Evolutionary conservation across 257 asterid genomes (phyloP), one percentile per base, ranked within the genome.

Genomic region (Solanum peruvianum): DNA sequence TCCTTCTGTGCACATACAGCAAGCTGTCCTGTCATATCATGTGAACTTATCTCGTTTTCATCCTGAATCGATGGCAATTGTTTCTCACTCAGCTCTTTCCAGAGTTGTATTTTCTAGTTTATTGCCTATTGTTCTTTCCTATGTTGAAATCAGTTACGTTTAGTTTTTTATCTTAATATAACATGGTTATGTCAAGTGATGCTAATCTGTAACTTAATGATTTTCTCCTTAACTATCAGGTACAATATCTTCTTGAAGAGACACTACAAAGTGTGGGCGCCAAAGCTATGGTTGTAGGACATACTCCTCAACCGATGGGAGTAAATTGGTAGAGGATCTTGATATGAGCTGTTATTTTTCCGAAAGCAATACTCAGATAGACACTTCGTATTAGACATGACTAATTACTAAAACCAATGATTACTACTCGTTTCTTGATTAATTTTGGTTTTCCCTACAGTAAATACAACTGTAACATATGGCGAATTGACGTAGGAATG

Each of bases 401-500:
- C 35, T 47, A 72, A 11, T 72, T 72, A 80, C 15, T 15, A 80
- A 60, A 27, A 47, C 67, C 66, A 15, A 80, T 18, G 23, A 35
- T 49, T 18, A 29, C 49, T 20, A 12, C 49, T 71, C 16, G 16
- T 85, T 27, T 23, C 27, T 73, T 73, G 58, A 90, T 80, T 62
- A 42, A 39, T 37, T 15, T 78, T 90, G 80, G 42, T 90, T 76
- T 39, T 20, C 27, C 37, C 16, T 89, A 94, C 95, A 97, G 99
- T 89, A 93, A 92, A 86, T 95, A 91, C 92, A 88, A 92, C 87
- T 91, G 98, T 86, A 90, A 92, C 78, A 92, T 97, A 87, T 95
- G 98, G 98, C 93, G 98, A 42, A 92, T 97, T 84, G 99, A 97
- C 58, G 98, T 97, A 52, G 99, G 99, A 69, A 97, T 97, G 99